Evolutionary conservation across 1,284 basidiomycete genomes (phyloP).

Genomic region (Phlebopus sp.): DNA sequence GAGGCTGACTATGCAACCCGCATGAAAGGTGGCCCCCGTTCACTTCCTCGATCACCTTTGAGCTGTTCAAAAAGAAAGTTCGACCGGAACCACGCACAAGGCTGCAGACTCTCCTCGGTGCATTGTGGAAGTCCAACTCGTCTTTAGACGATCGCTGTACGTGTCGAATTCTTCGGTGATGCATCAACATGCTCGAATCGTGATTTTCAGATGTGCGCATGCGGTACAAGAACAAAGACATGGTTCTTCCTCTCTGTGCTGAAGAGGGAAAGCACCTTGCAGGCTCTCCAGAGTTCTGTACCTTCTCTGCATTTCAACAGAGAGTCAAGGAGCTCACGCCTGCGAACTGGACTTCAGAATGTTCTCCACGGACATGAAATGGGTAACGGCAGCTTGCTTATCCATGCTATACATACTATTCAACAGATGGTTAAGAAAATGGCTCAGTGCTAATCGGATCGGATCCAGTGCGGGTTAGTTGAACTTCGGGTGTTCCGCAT

Average conservation of each 20-base stretch:
- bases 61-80: slow-evolving; percentile 53
- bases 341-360: slow-evolving; percentile 62
- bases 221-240: slow-evolving; percentile 71
- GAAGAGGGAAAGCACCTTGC: slow-evolving; percentile 65
- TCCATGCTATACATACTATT: too few species aligned
- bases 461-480: too few species aligned
- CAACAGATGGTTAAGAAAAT: background rate
- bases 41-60: slow-evolving; percentile 69
- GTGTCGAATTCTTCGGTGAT: background rate
- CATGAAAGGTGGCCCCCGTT: slow-evolving; percentile 67
- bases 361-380: slow-evolving; percentile 26
- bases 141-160: slow-evolving; percentile 44
- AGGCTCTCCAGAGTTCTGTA: slow-evolving; percentile 76
- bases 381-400: too few species aligned
- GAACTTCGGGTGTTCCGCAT: too few species aligned
- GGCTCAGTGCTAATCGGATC: background rate
- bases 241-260: slow-evolving; percentile 67
- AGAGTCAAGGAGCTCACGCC: slow-evolving; percentile 65
- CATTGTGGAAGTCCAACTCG: slow-evolving; percentile 30
- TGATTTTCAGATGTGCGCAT: slow-evolving; percentile 63
- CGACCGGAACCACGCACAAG: slow-evolving; percentile 19
- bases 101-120: slow-evolving; percentile 37
- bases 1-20: background rate
- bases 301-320: slow-evolving; percentile 62
- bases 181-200: background rate